These are phyloP conservation scores for Irpex rosettiformis DNA, from an alignment of 1,284 basidiomycete species.

Conservation along the genomic window DNA sequence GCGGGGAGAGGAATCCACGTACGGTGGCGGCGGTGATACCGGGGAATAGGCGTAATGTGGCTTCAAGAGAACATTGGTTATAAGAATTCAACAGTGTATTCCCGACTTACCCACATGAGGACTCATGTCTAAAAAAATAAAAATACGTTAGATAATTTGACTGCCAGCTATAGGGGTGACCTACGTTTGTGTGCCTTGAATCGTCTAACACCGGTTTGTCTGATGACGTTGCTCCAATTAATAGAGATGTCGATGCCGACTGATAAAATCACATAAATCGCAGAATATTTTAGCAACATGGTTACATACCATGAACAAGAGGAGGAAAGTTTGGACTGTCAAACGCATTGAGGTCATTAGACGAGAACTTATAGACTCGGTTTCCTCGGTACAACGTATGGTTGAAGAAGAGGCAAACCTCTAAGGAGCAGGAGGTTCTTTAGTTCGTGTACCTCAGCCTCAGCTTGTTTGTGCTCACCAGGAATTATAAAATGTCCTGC, in stretches of 20 bases:
- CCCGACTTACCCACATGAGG: slow-evolving; percentile 71
- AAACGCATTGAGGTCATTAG: slow-evolving; percentile 86
- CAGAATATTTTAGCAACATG: not conserved
- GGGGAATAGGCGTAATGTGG: slow-evolving; percentile 81
- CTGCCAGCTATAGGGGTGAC: slow-evolving; percentile 11
- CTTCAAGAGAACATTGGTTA: slow-evolving; percentile 31
- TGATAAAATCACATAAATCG: slow-evolving; percentile 20
- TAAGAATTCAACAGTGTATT: not conserved
- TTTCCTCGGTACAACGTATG: slow-evolving; percentile 87
- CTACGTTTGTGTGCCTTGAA: slow-evolving; percentile 81
- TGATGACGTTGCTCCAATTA: slow-evolving; percentile 81
- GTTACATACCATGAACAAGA: slow-evolving; percentile 70
- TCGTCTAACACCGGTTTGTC: slow-evolving; percentile 70
- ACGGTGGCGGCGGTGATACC: slow-evolving; percentile 76
- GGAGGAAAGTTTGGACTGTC: slow-evolving; percentile 83
- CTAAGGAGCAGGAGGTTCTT: slow-evolving; percentile 33
- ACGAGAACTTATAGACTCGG: slow-evolving; percentile 81
- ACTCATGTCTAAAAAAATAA: slow-evolving; percentile 56
- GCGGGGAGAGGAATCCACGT: slow-evolving; percentile 68
- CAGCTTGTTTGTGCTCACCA: too few species aligned
- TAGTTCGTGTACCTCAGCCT: too few species aligned
- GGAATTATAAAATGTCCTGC: slow-evolving; percentile 91
- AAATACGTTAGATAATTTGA: slow-evolving; percentile 7
- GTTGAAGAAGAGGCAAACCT: slow-evolving; percentile 87
- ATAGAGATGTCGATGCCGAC: slow-evolving; percentile 90